These are phyloP conservation scores for Xylaria hypoxylon DNA, from an alignment of 2,329 filamentous ascomycete genomes.

Conservation along the genomic window DNA sequence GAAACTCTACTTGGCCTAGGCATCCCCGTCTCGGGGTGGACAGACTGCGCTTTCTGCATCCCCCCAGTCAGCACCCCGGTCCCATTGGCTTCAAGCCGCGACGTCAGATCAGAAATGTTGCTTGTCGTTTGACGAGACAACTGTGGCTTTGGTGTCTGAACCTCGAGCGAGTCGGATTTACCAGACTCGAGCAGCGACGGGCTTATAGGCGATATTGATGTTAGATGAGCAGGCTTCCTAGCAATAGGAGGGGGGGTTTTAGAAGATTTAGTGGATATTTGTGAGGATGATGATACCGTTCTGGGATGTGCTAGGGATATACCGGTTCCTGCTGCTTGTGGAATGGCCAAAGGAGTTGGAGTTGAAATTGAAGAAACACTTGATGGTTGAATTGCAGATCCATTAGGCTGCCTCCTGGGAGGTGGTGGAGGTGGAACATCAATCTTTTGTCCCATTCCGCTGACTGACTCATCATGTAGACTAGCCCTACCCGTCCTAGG, in stretches of 20 bases:
- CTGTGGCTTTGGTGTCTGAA: slow-evolving; percentile 44
- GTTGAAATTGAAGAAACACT: slow-evolving; percentile 38
- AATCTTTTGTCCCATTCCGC: slow-evolving; percentile 45
- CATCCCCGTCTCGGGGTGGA: slow-evolving; percentile 5
- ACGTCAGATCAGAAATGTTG: slow-evolving; percentile 49
- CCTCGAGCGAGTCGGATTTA: slow-evolving; percentile 39
- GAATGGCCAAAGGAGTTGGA: slow-evolving; percentile 55
- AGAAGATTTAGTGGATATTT: slow-evolving; percentile 45
- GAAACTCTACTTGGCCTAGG: slow-evolving; percentile 25
- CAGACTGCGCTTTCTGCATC: slow-evolving; percentile 43
- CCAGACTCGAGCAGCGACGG: slow-evolving; percentile 39
- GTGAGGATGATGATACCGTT: slow-evolving; percentile 42
- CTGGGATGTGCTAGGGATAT: slow-evolving; percentile 36
- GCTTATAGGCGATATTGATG: slow-evolving; percentile 51
- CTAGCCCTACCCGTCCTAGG: slow-evolving; percentile 59
- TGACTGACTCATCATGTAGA: slow-evolving; percentile 56
- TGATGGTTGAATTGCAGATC: slow-evolving; percentile 38
- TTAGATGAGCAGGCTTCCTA: slow-evolving; percentile 70
- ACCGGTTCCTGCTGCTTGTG: slow-evolving; percentile 35
- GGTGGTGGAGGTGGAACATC: slow-evolving; percentile 59
- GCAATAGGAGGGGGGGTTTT: slow-evolving; percentile 61
- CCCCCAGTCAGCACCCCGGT: slow-evolving; percentile 46
- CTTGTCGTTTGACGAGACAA: slow-evolving; percentile 45
- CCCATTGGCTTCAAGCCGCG: slow-evolving; percentile 47
- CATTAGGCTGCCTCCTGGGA: slow-evolving; percentile 48